A percentile compares a stretch with the other conserved stretches of the same genome.
phyloP scores from a whole-genome alignment of 169 alveolate species.

The Hepatocystis sp. region DNA sequence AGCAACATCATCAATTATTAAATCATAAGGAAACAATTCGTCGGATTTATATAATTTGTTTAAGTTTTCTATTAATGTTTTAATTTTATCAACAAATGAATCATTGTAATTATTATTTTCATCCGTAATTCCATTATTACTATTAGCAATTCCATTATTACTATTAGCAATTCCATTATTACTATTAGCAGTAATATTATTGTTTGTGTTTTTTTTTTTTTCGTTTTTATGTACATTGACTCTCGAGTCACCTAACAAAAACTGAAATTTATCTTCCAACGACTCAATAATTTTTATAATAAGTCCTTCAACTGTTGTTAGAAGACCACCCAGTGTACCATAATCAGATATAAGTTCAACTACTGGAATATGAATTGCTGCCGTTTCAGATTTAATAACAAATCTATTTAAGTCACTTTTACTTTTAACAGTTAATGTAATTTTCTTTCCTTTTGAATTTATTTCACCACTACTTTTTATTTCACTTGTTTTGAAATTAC shows the following conservation, averaged over 20 bases:
- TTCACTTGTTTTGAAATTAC: slow-evolving; percentile 96
- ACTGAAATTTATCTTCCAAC: slow-evolving; percentile 90
- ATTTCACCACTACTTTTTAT: slow-evolving; percentile 98
- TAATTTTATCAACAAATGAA: slow-evolving; percentile 24
- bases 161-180: too few species aligned
- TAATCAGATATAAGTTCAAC: slow-evolving; percentile 93
- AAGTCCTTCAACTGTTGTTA: slow-evolving; percentile 97
- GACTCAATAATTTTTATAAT: slow-evolving; percentile 87
- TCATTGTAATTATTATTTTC: slow-evolving; percentile 53
- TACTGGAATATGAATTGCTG: slow-evolving; percentile 93
- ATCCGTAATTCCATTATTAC: slow-evolving; percentile 79
- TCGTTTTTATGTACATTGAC: slow-evolving; percentile 77
- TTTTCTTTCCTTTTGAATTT: slow-evolving; percentile 92
- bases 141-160: slow-evolving; percentile 78
- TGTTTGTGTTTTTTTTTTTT: too few species aligned
- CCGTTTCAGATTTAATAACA: slow-evolving; percentile 95
- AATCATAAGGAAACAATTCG: slow-evolving; percentile 82
- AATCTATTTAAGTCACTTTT: slow-evolving; percentile 95
- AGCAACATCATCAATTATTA: slow-evolving; percentile 94
- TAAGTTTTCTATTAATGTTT: slow-evolving; percentile 22
- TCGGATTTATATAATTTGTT: slow-evolving; percentile 62
- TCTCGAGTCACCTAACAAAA: slow-evolving; percentile 95
- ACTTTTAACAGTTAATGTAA: slow-evolving; percentile 86
- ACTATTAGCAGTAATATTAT: too few species aligned
- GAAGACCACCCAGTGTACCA: slow-evolving; percentile 86